These are phyloP conservation scores for Pezicula carpinea DNA, from an alignment of 2,329 filamentous ascomycete genomes.

Conservation along the genomic window DNA sequence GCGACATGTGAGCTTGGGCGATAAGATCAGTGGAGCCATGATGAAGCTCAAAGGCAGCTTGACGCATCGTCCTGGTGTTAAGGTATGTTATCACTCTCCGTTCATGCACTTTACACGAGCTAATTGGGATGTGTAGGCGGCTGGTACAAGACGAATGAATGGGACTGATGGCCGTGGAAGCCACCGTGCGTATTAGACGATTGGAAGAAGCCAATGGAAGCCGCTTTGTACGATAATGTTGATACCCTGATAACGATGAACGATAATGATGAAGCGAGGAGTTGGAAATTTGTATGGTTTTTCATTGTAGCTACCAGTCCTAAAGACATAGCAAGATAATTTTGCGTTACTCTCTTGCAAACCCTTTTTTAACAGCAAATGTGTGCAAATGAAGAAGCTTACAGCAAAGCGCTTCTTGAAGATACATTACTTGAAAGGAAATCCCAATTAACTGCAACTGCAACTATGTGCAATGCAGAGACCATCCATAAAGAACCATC, in stretches of 20 bases:
- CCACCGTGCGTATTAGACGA: slow-evolving; percentile 26
- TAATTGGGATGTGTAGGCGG: slow-evolving; percentile 46
- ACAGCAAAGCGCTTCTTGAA: too few relatives aligned
- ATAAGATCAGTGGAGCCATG: slow-evolving; percentile 74
- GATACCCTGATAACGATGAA: not conserved
- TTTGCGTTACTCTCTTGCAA: not conserved
- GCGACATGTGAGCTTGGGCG: slow-evolving; percentile 63
- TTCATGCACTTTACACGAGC: not conserved
- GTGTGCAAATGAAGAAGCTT: not conserved
- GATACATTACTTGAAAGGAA: too few relatives aligned
- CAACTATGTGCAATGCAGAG: too few relatives aligned
- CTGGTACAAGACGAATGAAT: slow-evolving; percentile 68
- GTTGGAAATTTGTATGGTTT: not conserved
- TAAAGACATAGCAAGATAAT: not conserved
- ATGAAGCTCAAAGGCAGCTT: slow-evolving; percentile 68
- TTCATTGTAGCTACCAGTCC: not conserved
- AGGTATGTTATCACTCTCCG: slow-evolving; percentile 43
- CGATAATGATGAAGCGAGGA: not conserved
- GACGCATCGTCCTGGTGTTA: slow-evolving; percentile 64
- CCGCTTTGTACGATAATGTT: not conserved
- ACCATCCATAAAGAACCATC: too few relatives aligned
- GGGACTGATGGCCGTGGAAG: slow-evolving; percentile 66
- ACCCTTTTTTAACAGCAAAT: not conserved
- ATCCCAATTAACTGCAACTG: too few relatives aligned
- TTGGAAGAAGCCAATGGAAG: not conserved